phyloP scores from a whole-genome alignment of 352 stramenopile species.

The Thalassiosira hispida region DNA sequence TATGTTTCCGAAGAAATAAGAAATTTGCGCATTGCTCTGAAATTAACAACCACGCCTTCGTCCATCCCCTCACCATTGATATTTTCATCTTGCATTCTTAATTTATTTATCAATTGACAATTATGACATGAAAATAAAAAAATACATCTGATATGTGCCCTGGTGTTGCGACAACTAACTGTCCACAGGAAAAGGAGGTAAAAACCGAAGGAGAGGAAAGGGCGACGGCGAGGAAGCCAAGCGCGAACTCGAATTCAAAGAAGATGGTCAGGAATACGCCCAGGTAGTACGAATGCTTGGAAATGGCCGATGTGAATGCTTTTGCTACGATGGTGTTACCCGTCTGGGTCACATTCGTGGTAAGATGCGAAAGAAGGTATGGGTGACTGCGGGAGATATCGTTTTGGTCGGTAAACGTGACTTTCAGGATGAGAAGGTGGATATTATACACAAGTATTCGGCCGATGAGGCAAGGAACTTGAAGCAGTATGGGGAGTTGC shows the following conservation, averaged over 20 bases:
- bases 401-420: slow-evolving; percentile 98
- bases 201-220: slow-evolving; percentile 97
- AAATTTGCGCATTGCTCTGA: background rate
- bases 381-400: slow-evolving; percentile 98
- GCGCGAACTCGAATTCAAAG: slow-evolving; percentile 99
- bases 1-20: background rate
- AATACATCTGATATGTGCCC: background rate
- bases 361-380: slow-evolving; percentile 99
- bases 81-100: background rate
- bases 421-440: slow-evolving; percentile 99
- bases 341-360: slow-evolving; percentile 97
- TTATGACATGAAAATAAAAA: background rate
- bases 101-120: background rate
- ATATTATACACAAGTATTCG: slow-evolving; percentile 99
- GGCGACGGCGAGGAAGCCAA: slow-evolving; percentile 99
- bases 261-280: slow-evolving; percentile 98
- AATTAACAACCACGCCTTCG: too few relatives aligned
- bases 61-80: background rate
- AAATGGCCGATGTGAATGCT: slow-evolving; percentile 97
- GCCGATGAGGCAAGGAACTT: slow-evolving; percentile 96
- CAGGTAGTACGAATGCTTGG: slow-evolving; percentile 99
- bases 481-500: slow-evolving; percentile 99
- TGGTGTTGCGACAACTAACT: background rate
- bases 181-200: slow-evolving; percentile 94
- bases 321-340: slow-evolving; percentile 98